Evolutionary conservation across 1,284 basidiomycete species (phyloP), one percentile per base, ranked within the genome.

Genomic region (Cutaneotrichosporon sp.): DNA sequence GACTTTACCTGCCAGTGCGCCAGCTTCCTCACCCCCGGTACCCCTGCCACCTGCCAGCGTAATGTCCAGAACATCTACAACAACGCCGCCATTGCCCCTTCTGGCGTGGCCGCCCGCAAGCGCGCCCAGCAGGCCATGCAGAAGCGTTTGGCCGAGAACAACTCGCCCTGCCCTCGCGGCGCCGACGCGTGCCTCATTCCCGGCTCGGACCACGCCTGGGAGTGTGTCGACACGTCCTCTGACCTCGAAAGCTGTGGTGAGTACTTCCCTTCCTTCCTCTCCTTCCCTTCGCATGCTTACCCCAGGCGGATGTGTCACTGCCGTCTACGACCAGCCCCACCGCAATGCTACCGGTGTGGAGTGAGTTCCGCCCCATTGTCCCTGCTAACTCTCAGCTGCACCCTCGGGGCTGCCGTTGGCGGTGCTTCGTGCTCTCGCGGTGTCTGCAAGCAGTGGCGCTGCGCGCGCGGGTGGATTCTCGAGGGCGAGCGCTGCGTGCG

Each of bases 201-300:
- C 34, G 20, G 20, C n/a, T 24, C 29, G 5, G 20, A 13, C 14
- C 43, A 51, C 38, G 33, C 46, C 14, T 62, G 47, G 51, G 60
- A 65, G 60, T 65, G 64, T 49, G 25, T 65, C 60, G 64, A 65
- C 57, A 54, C 54, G 42, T 8, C 34, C n/a, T 5, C 36, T 24
- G 60, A 65, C 54, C 57, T 65, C 27, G 54, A 42, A 18, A 42
- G 38, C 38, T 42, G 38, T n/a, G 38, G 54, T 56, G 43, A 47
- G 54, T 56, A 20, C 18, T 9, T 14, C n/a, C n/a, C n/a, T n/a
- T n/a, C n/a, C n/a, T n/a, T n/a, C n/a, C n/a, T n/a, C n/a, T n/a
- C n/a, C 2, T 24, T 38, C 14, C 10, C 33, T 6, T n/a, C 2
- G n/a, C 6, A 7, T 10, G 38, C 53, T 54, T 13, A 54, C 16